These are phyloP conservation scores for Helichrysum umbraculigerum DNA, from an alignment of 129 eudicot genomes.

Conservation along the genomic window DNA sequence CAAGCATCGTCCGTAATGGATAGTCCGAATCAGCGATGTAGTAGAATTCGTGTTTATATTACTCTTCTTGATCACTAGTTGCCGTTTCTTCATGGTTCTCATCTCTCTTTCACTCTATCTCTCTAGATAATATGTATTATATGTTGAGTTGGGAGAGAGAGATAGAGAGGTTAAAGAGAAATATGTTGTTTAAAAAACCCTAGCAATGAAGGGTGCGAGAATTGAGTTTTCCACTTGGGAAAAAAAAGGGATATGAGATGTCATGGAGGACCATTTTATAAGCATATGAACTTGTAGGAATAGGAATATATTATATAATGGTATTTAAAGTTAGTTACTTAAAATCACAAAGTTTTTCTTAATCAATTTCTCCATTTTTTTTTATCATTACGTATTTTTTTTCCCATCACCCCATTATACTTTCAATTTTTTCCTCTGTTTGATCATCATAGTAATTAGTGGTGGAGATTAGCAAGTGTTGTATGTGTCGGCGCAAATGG, in stretches of 20 bases:
- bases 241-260: constrained; percentile 3
- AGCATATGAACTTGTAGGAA: background rate
- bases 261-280: constrained; percentile 15
- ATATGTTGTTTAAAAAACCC: background rate
- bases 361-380: no score
- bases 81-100: constrained; percentile 53
- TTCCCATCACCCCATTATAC: no score
- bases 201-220: constrained; percentile 5
- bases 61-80: constrained; percentile 25
- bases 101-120: constrained; percentile 1
- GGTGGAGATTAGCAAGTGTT: no score
- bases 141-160: background rate
- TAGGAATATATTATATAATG: no score
- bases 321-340: background rate
- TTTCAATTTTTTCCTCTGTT: no score
- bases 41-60: constrained; percentile 4
- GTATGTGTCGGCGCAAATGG: no score
- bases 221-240: background rate
- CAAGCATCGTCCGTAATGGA: constrained; percentile 61
- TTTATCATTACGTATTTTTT: no score
- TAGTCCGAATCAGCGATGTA: constrained; percentile 30
- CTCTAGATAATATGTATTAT: background rate
- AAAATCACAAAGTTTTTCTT: no score
- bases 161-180: background rate
- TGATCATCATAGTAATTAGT: no score